Percentiles rank a stretch among this genome's conserved stretches.
These are phyloP conservation scores for Zoysia matrella DNA, from an alignment of 202 grass and related monocot species.

Conservation along the genomic window DNA sequence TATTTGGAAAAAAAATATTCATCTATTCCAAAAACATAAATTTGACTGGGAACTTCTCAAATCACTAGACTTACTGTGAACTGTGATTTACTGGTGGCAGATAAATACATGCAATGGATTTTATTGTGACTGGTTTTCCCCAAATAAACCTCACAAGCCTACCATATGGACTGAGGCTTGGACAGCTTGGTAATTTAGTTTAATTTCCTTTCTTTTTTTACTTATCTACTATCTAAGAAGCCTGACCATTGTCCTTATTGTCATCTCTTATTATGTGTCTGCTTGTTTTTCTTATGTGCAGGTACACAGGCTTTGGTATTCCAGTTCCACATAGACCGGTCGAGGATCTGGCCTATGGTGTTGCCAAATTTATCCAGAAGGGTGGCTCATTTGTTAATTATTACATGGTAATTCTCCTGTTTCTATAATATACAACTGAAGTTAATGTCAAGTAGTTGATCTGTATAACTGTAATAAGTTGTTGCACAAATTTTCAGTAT, in stretches of 20 bases:
- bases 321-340: constrained; percentile 90
- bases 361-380: constrained; percentile 93
- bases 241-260: constrained; percentile 10
- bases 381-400: constrained; percentile 99
- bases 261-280: constrained; percentile 27
- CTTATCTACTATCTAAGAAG: constrained; percentile 18
- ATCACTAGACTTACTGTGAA: constrained; percentile 19
- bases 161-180: constrained; percentile 98
- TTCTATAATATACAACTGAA: constrained; percentile 34
- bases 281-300: constrained; percentile 41
- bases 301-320: constrained; percentile 92
- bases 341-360: constrained; percentile 91
- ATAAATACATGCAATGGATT: constrained; percentile 95
- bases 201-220: background rate
- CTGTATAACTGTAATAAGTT: constrained; percentile 14
- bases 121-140: constrained; percentile 91
- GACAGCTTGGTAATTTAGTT: constrained; percentile 81
- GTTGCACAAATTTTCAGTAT: constrained; percentile 57
- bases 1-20: background rate
- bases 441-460: constrained; percentile 25
- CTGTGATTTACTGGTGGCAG: constrained; percentile 53
- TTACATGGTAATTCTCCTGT: constrained; percentile 75
- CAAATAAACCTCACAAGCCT: constrained; percentile 87
- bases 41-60: background rate
- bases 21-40: background rate